Evolutionary conservation across 2,329 filamentous ascomycete genomes (phyloP), one percentile per base, ranked within the genome.

Genomic region (Amphichorda felina): DNA sequence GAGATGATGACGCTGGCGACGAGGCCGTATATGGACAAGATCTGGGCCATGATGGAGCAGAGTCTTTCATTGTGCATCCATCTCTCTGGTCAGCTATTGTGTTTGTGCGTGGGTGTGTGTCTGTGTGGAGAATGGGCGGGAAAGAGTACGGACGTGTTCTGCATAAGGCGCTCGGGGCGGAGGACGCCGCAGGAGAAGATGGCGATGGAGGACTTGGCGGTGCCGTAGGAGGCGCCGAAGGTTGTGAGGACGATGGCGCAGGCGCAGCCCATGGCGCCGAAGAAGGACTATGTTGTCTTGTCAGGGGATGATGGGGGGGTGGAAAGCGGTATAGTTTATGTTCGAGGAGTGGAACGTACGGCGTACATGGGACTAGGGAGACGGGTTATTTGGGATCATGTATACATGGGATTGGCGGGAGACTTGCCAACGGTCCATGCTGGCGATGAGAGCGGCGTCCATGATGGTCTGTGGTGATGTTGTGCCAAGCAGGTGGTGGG

Each of bases 161-260:
- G 59, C 54, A 63, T 60, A 38, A 66, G 46, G 35, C 56, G 55
- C 4, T 64, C 60, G 5, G 64, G 64, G 3, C 60, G 61, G 36
- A 64, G 48, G 46, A 66, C 50, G 37, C 61, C 61, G 18, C 54
- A 52, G 17, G 60, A 48, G 45, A 64, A 65, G 44, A 66, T 65
- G 37, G 60, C 61, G 25, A 54, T 52, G 32, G 56, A 45, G 32
- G 60, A 62, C 42, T 61, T 61, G 37, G 60, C 60, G 25, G 60
- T 63, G 34, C 61, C 61, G 43, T 64, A 64, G 34, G 60, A 53
- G 35, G 61, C 61, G 34, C 61, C 67, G 33, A 71, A 51, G 49
- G 65, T 68, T 45, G 65, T 66, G 55, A 71, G 64, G 49, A 69
- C 57, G 40, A 71, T 70, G 50, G 67, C 58, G 28, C 54, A 53